Base-by-base conservation (phyloP, 208 protist species). In the Trypanosoma brucei region DNA sequence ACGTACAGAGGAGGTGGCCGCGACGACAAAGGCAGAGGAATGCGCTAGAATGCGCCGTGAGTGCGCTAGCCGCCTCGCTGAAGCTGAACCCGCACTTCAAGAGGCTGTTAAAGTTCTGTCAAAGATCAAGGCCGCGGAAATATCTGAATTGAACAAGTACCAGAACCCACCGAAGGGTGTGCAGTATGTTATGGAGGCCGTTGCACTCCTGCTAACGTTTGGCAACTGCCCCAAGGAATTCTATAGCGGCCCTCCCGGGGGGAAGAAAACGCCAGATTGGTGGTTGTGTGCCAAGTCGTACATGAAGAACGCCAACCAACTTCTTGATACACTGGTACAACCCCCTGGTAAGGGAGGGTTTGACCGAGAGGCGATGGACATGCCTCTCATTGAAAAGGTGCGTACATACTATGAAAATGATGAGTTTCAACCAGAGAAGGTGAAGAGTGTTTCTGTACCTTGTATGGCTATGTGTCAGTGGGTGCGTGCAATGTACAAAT, bases 381-480 rank as follows among this genome's bases (percentile, higher is more conserved):
- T 88, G 73, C 65, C 81, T 45, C 70, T 97, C 8, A 98, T 99
- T 73, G 79, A 96, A 62, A 98, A 97, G 73, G 81, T 99, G 9
- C 72, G 92, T 62, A 79, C 68, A 13, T 94, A 94, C 91, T 98
- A 98, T 58, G 84, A 97, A 51, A 93, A 94, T 58, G 59, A 66
- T 40, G 85, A 96, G 72, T 96, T 96, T 69, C 86, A 94, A 58
- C 88, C 93, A 3, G 84, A 93, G 42, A 94, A 95, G 73, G 91
- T 97, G 40, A 81, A 83, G 48, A 87, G 89, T 33, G 96, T 98
- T 1, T 98, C 96, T 13, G 84, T 96, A 70, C 97, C 98, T 37
- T 99, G 97, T 76, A 97, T 97, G 75, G 95, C 96, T 63, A 98
- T 99, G 84, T 99, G 97, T 70, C 79, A 93, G 69, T 99, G 97